Evolutionary conservation across 176 grass and related monocot genomes (phyloP), one percentile per base, ranked within the genome.

Genomic region (Rhynchospora tenuis): DNA sequence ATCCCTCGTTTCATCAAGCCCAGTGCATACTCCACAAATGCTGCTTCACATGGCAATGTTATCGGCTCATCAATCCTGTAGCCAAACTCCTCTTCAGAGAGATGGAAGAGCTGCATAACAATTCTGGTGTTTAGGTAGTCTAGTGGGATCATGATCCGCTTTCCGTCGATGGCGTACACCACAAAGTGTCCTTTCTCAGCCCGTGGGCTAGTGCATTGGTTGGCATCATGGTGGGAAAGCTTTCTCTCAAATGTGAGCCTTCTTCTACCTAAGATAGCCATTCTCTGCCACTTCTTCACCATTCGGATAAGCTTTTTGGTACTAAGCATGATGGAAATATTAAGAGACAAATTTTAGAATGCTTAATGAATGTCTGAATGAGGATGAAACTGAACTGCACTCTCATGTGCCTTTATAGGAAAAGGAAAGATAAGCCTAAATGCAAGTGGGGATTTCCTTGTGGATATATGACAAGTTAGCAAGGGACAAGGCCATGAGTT

Each of bases 61-160:
- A 96, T 96, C 15, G 86, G 89, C 22, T 82, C 83, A 1, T 91
- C 78, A 23, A 60, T 59, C 5, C 78, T 79, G 68, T 89, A 90
- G 5, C 88, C 93, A 23, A 89, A 92, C 85, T 91, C 86, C 48
- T 97, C 87, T 72, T 87, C 84, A 0, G 91, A 85, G 64, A 97
- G 33, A 79, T 80, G 87, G 47, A 97, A 80, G 44, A 97, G 85
- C 81, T 93, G 85, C 7, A 9, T 55, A 44, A 97, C 88, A 24
- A 93, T 78, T n/a, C 38, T 46, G 28, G 83, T 93, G 60, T 48
- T 78, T 44, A 93, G 89, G 44, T 71, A 91, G 3, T 22, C 33
- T 17, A 93, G 26, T 10, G 89, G 89, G 48, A 91, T 73, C 91
- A 86, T 88, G 80, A 91, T 93, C 28, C 94, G 61, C 72, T 73